Base-by-base conservation (phyloP, 2,329 filamentous ascomycete species). In the Thelonectria discophora region DNA sequence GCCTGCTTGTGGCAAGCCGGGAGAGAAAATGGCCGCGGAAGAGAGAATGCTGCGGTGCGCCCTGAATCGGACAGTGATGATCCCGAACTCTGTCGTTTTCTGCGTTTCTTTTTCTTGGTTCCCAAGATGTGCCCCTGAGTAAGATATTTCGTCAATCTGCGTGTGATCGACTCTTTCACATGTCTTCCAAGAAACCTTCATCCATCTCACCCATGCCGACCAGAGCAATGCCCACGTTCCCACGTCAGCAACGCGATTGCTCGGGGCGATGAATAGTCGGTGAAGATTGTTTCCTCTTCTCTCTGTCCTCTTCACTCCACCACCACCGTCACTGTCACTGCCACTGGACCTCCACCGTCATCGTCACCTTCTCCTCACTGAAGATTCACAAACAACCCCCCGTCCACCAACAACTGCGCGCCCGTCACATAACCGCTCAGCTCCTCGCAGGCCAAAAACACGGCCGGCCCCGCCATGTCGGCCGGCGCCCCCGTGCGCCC, bases 321-420 rank as follows among this genome's bases (percentile, higher is more conserved):
- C 27, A 8, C 8, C 27, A 30, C 27, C 27, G 8, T 30, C 5
- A 30, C 27, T 10, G 27, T 30, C 27, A 30, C 7, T n/a, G n/a
- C n/a, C n/a, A n/a, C n/a, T n/a, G n/a, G n/a, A 24, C 55, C 58
- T 58, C 27, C 53, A 59, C 39, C 50, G 21, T 55, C 47, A 56
- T 55, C 53, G 21, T 43, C 54, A 59, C 60, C 62, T 69, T 55
- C 54, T 64, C 54, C 61, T 74, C 78, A 94, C 77, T 95, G 92
- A 69, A 97, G 80, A 77, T 97, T 97, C 15, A 97, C 93, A 82
- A 95, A 97, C 64, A 94, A 76, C 0, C 94, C 93, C 11, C 93
- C 94, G 77, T 97, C 93, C 13, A 97, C 93, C 65, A 97, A 76
- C 68, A 97, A 73, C 77, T 95, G 92, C 15, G 92, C 89, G 0